A percentile compares a stretch with the other conserved stretches of the same genome.
Conservation (phyloP, 1,139 yeast genomes). For the Geotrichum europaeum region DNA sequence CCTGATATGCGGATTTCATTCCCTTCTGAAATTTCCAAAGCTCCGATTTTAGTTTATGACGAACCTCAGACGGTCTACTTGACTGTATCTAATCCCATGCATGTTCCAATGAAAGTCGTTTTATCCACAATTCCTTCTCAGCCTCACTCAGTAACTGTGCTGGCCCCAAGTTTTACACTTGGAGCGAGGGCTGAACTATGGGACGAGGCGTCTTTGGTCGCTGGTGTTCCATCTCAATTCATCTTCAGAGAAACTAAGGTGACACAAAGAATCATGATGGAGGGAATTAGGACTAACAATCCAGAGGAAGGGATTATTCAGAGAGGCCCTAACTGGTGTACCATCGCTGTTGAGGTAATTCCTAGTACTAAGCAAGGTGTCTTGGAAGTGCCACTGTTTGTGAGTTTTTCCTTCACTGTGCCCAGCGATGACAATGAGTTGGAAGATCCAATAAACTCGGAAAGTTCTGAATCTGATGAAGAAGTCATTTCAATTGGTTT, state of each 20-base stretch:
- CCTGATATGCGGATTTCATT: slow-evolving; percentile 23
- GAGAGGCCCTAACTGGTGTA: slow-evolving; percentile 55
- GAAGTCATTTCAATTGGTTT: slow-evolving; percentile 14
- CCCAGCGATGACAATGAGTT: slow-evolving; percentile 14
- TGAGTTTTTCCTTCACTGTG: slow-evolving; percentile 21
- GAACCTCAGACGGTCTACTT: slow-evolving; percentile 20
- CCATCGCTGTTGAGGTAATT: slow-evolving; percentile 47
- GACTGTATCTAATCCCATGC: slow-evolving; percentile 28
- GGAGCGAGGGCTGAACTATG: slow-evolving; percentile 28
- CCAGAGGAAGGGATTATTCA: slow-evolving; percentile 22
- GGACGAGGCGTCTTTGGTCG: slow-evolving; percentile 29
- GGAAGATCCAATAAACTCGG: not conserved
- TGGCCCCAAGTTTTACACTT: slow-evolving; percentile 24
- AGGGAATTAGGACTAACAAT: slow-evolving; percentile 21
- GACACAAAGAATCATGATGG: slow-evolving; percentile 29
- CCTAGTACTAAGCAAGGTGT: slow-evolving; percentile 9
- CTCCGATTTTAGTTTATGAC: slow-evolving; percentile 16
- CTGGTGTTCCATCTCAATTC: slow-evolving; percentile 27
- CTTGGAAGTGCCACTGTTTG: slow-evolving; percentile 24
- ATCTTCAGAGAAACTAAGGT: slow-evolving; percentile 28
- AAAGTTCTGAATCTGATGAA: not conserved
- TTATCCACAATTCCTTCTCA: slow-evolving; percentile 22
- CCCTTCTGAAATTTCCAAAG: slow-evolving; percentile 11
- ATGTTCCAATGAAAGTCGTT: slow-evolving; percentile 23
- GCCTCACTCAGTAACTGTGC: slow-evolving; percentile 22